Percentiles rank a stretch among this genome's conserved stretches.
Conservation (phyloP, 306 rosid species). For the Crotalaria pallida region DNA sequence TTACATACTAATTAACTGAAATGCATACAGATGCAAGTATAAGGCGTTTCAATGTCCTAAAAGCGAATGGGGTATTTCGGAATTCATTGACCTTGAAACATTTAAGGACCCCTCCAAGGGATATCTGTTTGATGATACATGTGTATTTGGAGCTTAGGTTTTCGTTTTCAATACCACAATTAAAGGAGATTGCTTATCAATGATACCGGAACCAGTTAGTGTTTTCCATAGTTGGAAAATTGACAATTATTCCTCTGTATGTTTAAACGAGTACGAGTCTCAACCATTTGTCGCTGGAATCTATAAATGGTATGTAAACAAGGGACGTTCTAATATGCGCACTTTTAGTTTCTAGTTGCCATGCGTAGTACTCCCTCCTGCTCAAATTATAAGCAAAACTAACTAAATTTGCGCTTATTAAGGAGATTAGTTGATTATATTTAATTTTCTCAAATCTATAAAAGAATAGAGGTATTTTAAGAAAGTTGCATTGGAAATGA, state of each 20-base stretch:
- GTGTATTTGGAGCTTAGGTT: slow-evolving; percentile 36
- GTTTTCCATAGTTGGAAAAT: slow-evolving; percentile 23
- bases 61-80: slow-evolving; percentile 12
- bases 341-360: too few relatives aligned
- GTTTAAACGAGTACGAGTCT: background rate
- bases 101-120: background rate
- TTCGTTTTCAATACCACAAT: background rate
- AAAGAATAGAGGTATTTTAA: too few relatives aligned
- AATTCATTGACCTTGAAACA: background rate
- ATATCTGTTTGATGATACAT: background rate
- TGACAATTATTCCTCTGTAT: background rate
- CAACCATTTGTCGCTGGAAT: slow-evolving; percentile 20
- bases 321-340: too few relatives aligned
- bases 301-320: slow-evolving; percentile 33
- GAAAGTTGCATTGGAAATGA: too few relatives aligned
- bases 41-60: slow-evolving; percentile 22
- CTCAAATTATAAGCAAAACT: too few relatives aligned
- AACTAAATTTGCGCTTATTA: too few relatives aligned
- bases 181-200: slow-evolving; percentile 20
- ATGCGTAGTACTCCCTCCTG: too few relatives aligned
- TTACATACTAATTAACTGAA: background rate
- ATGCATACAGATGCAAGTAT: slow-evolving; percentile 21
- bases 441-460: too few relatives aligned
- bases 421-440: too few relatives aligned
- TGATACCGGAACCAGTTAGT: background rate